Evolutionary conservation across 2,329 filamentous ascomycete genomes (phyloP).

Genomic region (Keithomyces neogunnii): DNA sequence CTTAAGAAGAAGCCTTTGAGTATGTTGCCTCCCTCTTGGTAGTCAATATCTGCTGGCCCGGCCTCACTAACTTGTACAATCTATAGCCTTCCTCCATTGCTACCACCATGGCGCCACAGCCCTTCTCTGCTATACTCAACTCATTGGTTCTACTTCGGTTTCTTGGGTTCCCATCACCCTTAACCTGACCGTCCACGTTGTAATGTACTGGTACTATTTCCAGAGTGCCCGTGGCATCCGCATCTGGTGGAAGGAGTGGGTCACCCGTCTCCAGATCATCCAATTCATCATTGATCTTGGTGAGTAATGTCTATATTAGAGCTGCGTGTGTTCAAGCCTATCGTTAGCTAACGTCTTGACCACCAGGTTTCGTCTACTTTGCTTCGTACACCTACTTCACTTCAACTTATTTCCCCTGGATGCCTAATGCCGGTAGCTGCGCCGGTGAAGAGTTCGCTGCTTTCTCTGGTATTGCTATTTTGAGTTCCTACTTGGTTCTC

Average conservation of each 20-base stretch:
- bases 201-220: slow-evolving; percentile 99
- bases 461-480: slow-evolving; percentile 81
- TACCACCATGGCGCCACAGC: slow-evolving; percentile 98
- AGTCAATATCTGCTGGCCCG: slow-evolving; percentile 21
- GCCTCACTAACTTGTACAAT: background rate
- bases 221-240: slow-evolving; percentile 90
- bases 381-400: slow-evolving; percentile 98
- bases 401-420: slow-evolving; percentile 76
- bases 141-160: slow-evolving; percentile 84
- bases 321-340: background rate
- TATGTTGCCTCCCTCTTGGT: slow-evolving; percentile 14
- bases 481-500: slow-evolving; percentile 91
- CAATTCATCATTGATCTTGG: slow-evolving; percentile 96
- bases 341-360: slow-evolving; percentile 12
- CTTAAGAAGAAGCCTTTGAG: slow-evolving; percentile 98
- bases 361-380: slow-evolving; percentile 88
- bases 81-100: slow-evolving; percentile 83
- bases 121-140: slow-evolving; percentile 94
- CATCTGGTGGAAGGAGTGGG: slow-evolving; percentile 99
- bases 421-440: slow-evolving; percentile 79
- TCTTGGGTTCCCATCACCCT: slow-evolving; percentile 92
- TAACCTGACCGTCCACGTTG: slow-evolving; percentile 89
- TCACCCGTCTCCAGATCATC: slow-evolving; percentile 92
- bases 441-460: slow-evolving; percentile 96
- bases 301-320: slow-evolving; percentile 34